A percentile compares a stretch with the other conserved stretches of the same genome.
These are phyloP conservation scores for Chaetomiaceae sp. DNA, from an alignment of 2,329 filamentous ascomycete species.

Conservation along the genomic window DNA sequence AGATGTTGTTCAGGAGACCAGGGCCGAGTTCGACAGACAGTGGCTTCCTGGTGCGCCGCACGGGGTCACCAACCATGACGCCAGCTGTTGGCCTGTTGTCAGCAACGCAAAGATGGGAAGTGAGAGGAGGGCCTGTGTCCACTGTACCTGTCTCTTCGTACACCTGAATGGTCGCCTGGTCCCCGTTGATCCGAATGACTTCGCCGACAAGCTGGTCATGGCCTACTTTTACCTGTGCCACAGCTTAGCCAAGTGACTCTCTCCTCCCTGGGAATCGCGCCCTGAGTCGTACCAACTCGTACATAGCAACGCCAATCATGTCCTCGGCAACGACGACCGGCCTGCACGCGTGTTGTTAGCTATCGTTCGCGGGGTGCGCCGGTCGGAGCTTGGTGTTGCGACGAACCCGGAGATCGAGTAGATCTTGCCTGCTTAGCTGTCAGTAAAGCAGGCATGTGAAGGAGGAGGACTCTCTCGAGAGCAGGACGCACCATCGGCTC, in stretches of 20 bases:
- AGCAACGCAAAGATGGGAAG: not conserved
- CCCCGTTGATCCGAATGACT: constrained; percentile 94
- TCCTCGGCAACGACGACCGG: constrained; percentile 96
- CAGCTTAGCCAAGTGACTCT: constrained; percentile 17
- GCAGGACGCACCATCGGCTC: constrained; percentile 35
- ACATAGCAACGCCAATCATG: constrained; percentile 99
- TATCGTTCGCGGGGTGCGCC: constrained; percentile 13
- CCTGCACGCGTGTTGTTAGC: constrained; percentile 41
- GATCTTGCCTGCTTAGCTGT: constrained; percentile 48
- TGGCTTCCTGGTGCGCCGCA: constrained; percentile 85
- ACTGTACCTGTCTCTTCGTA: constrained; percentile 93
- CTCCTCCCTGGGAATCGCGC: not conserved
- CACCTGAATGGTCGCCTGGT: constrained; percentile 96
- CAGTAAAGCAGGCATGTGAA: constrained; percentile 23
- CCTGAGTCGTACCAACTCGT: constrained; percentile 72
- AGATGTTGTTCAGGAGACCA: constrained; percentile 97
- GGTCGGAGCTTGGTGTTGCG: constrained; percentile 17
- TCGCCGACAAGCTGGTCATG: constrained; percentile 90
- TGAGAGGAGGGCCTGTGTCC: not conserved
- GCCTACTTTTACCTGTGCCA: constrained; percentile 74
- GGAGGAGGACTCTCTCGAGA: too few species aligned
- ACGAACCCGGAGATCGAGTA: constrained; percentile 59
- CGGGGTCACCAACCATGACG: constrained; percentile 92
- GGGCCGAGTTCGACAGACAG: constrained; percentile 96
- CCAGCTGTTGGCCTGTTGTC: constrained; percentile 58